Conservation (phyloP, 148 eudicot species). For the Arbutus unedo region DNA sequence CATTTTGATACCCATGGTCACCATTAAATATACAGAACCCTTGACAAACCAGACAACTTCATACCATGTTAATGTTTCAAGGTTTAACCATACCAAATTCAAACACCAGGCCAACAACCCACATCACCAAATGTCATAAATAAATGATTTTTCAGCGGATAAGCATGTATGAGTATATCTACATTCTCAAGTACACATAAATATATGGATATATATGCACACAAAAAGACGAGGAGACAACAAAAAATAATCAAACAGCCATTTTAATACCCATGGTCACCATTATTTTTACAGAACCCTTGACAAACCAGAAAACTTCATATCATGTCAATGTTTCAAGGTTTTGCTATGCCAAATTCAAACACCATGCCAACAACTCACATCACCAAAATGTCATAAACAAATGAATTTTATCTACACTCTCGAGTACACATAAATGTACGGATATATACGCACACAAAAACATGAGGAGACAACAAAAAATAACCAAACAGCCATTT, state of each 20-base stretch:
- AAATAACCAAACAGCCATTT: neutral
- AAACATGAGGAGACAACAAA: neutral
- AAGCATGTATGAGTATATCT: neutral
- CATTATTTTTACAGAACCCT: too few species aligned
- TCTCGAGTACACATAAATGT: too few species aligned
- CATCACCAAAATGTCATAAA: too few species aligned
- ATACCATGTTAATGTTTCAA: neutral
- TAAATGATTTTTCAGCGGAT: neutral
- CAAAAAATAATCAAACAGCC: neutral
- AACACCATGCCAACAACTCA: neutral
- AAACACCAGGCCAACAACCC: slow-evolving; percentile 8
- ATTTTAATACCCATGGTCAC: too few species aligned
- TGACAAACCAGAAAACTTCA: too few species aligned
- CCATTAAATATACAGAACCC: neutral
- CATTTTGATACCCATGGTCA: too few species aligned
- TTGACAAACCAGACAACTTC: neutral
- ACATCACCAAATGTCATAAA: slow-evolving; percentile 7
- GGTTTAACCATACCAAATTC: neutral
- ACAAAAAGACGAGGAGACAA: neutral
- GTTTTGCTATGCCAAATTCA: neutral
- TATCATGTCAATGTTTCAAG: too few species aligned
- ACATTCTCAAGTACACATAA: neutral
- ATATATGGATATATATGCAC: neutral
- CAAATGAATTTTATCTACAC: too few species aligned
- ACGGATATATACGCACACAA: too few species aligned